Conservation (phyloP, 2,329 filamentous ascomycete genomes). For the Podosphaera aphanis region DNA sequence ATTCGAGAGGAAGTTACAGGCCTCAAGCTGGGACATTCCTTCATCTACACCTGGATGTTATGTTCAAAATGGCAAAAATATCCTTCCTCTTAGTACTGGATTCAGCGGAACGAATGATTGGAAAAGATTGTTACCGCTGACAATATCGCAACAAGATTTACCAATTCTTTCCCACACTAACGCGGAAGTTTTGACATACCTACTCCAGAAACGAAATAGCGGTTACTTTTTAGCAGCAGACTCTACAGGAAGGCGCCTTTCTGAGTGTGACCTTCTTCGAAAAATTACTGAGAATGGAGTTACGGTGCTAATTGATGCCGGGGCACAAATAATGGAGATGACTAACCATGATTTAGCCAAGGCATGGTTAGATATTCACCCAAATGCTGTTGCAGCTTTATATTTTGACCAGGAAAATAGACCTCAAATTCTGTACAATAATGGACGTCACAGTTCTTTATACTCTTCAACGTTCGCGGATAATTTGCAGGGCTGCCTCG, state of each 20-base stretch:
- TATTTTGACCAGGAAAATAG: slow-evolving; percentile 6
- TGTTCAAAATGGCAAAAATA: slow-evolving; percentile 9
- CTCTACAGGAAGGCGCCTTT: slow-evolving; percentile 17
- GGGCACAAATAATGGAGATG: slow-evolving; percentile 39
- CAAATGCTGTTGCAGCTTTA: slow-evolving; percentile 1
- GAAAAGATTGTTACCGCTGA: slow-evolving; percentile 32
- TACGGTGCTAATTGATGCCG: slow-evolving; percentile 36
- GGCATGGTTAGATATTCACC: slow-evolving; percentile 6
- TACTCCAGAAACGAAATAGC: slow-evolving; percentile 29
- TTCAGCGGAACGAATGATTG: slow-evolving; percentile 54
- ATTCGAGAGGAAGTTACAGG: slow-evolving; percentile 36
- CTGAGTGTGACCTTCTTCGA: slow-evolving; percentile 22
- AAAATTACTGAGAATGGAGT: slow-evolving; percentile 19
- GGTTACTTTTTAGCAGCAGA: slow-evolving; percentile 25
- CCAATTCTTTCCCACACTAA: slow-evolving; percentile 32
- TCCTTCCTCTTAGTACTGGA: slow-evolving; percentile 30
- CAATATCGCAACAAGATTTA: slow-evolving; percentile 36
- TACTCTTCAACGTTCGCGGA: slow-evolving; percentile 8
- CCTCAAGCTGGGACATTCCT: slow-evolving; percentile 45
- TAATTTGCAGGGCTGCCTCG: slow-evolving; percentile 6
- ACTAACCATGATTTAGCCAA: slow-evolving; percentile 17
- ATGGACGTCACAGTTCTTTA: slow-evolving; percentile 4
- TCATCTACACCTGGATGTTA: slow-evolving; percentile 10
- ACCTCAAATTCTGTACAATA: slow-evolving; percentile 4
- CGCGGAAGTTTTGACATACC: slow-evolving; percentile 34